Evolutionary conservation across 2,329 filamentous ascomycete species (phyloP), one percentile per base, ranked within the genome.

Genomic region (Neonectria faginata): DNA sequence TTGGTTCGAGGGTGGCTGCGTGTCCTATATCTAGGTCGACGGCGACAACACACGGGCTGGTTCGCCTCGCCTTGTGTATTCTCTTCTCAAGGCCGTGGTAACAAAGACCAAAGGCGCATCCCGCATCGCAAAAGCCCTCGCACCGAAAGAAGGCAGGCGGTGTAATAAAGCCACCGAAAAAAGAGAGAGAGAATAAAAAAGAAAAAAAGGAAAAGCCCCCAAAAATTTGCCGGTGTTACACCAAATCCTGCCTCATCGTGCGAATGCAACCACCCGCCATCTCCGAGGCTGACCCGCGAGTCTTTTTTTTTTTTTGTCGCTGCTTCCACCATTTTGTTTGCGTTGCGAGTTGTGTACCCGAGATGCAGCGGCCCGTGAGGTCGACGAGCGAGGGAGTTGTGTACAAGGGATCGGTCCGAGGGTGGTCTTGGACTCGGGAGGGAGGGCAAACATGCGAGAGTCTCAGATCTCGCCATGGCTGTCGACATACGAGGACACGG

Each of bases 161-260:
- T 59, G 55, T 58, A 55, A 55, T 62, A 53, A 48, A 31, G 14
- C 20, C 36, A n/a, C 36, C 36, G n/a, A 14, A 39, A 39, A 16
- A 39, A 16, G 0, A 7, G 7, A 5, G 5, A 7, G 14, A 39
- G 14, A 39, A 39, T 2, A 29, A 22, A 48, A 48, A 48, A 47
- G 9, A 22, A 0, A 48, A 53, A n/a, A n/a, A n/a, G n/a, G n/a
- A n/a, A n/a, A 57, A 16, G 3, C 33, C 33, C 33, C 33, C 33
- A 6, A 36, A 36, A 36, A 36, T 12, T 48, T 62, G 60, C 60
- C 60, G 60, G 33, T 33, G 60, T 63, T 44, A 48, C 60, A 63
- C 60, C 41, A 31, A 31, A 18, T 42, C 39, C 39, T 42, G 39
- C 45, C 39, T 55, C 39, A 29, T 29, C 22, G 53, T 33, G 36